Conservation (phyloP, 148 eudicot genomes). For the Rhododendron simsii region DNA sequence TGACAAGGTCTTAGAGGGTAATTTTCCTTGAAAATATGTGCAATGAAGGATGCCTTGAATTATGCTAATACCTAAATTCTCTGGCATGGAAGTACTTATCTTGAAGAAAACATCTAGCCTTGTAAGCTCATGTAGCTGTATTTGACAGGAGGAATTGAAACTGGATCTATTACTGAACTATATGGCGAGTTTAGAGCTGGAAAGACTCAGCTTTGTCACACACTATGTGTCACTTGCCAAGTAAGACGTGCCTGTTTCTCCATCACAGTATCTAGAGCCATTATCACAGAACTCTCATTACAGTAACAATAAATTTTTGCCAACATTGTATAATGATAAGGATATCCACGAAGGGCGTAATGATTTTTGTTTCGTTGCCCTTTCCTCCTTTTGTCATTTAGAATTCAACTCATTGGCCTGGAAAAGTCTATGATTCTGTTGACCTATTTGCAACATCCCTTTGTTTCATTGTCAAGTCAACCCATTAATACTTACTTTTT, state of each 20-base stretch:
- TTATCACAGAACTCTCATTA: background rate
- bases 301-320: background rate
- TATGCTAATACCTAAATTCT: background rate
- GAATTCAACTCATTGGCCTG: background rate
- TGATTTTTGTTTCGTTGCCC: background rate
- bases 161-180: constrained; percentile 91
- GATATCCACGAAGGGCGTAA: background rate
- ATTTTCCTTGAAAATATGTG: background rate
- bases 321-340: background rate
- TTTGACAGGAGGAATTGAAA: constrained; percentile 82
- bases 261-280: background rate
- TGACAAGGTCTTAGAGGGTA: constrained; percentile 89
- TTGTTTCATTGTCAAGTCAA: constrained; percentile 6
- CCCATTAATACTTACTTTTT: background rate
- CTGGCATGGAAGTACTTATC: background rate
- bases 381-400: background rate
- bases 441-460: background rate
- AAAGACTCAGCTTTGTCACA: constrained; percentile 98
- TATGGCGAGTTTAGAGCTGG: constrained; percentile 98
- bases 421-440: background rate
- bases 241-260: constrained; percentile 32
- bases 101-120: constrained; percentile 8
- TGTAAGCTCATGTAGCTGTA: background rate
- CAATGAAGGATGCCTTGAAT: background rate
- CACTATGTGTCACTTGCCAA: constrained; percentile 94